Conservation (phyloP, 306 rosid genomes). For the Boehmeria nivea region DNA sequence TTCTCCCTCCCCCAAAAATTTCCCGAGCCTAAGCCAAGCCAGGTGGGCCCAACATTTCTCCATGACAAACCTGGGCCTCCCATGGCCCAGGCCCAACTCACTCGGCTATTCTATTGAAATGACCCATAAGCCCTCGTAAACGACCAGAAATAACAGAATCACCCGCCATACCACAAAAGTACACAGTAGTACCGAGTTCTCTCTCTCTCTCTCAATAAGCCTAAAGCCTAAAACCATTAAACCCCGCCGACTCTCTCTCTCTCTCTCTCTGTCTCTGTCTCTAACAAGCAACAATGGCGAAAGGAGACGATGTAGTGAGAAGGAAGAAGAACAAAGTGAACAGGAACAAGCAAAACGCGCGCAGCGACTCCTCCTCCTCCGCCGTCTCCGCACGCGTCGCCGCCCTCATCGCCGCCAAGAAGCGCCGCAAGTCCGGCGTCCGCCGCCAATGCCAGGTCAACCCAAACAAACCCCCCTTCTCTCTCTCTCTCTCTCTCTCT, state of each 20-base stretch:
- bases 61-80: too few relatives aligned
- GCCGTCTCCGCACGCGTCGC: slow-evolving; percentile 66
- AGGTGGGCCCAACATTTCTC: too few relatives aligned
- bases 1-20: too few relatives aligned
- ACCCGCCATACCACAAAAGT: background rate
- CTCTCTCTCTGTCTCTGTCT: slow-evolving; percentile 2
- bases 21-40: too few relatives aligned
- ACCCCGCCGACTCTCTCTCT: slow-evolving; percentile 19
- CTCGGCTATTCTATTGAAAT: background rate
- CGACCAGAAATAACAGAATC: background rate
- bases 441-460: slow-evolving; percentile 90
- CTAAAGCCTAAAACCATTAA: background rate
- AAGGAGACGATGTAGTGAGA: slow-evolving; percentile 60
- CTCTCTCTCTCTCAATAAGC: background rate
- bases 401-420: slow-evolving; percentile 82
- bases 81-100: background rate
- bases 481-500: too few relatives aligned
- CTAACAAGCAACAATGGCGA: slow-evolving; percentile 77
- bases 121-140: background rate
- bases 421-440: slow-evolving; percentile 82
- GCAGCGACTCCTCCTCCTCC: slow-evolving; percentile 28
- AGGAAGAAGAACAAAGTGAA: slow-evolving; percentile 54
- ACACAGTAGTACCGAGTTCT: too few relatives aligned
- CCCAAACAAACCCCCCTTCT: too few relatives aligned
- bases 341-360: slow-evolving; percentile 47